Conservation (phyloP, 805 yeast genomes). For the Kurtzmaniella fragi region DNA sequence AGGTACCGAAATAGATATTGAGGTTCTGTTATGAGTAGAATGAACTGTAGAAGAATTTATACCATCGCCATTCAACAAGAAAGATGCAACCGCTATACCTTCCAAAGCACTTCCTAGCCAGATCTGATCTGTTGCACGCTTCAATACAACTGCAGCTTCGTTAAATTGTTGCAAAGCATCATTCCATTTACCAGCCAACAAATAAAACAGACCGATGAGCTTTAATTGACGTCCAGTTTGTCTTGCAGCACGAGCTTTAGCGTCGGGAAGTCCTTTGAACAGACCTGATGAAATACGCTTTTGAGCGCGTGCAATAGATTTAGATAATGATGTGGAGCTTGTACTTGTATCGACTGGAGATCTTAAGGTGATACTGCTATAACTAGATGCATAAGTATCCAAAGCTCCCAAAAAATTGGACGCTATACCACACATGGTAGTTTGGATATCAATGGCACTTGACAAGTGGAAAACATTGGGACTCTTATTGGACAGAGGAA, state of each 20-base stretch:
- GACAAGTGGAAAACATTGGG: slow-evolving; percentile 17
- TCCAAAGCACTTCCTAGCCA: slow-evolving; percentile 92
- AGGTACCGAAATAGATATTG: no score
- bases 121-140: slow-evolving; percentile 63
- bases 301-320: slow-evolving; percentile 37
- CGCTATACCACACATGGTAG: slow-evolving; percentile 70
- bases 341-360: slow-evolving; percentile 66
- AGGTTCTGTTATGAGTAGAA: no score
- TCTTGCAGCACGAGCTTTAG: slow-evolving; percentile 30
- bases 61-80: no score
- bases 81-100: slow-evolving; percentile 51
- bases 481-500: no score
- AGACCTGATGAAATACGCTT: slow-evolving; percentile 40
- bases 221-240: slow-evolving; percentile 73
- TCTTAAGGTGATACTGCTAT: slow-evolving; percentile 72
- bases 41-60: no score
- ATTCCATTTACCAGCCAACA: slow-evolving; percentile 72
- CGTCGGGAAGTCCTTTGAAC: slow-evolving; percentile 15
- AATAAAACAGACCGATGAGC: slow-evolving; percentile 66
- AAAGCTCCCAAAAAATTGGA: slow-evolving; percentile 57
- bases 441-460: slow-evolving; percentile 40
- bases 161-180: slow-evolving; percentile 70
- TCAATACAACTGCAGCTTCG: slow-evolving; percentile 62
- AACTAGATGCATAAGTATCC: slow-evolving; percentile 66
- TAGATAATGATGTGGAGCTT: slow-evolving; percentile 41